Evolutionary conservation across 805 yeast genomes (phyloP).

Genomic region (Nakazawaea holstii): DNA sequence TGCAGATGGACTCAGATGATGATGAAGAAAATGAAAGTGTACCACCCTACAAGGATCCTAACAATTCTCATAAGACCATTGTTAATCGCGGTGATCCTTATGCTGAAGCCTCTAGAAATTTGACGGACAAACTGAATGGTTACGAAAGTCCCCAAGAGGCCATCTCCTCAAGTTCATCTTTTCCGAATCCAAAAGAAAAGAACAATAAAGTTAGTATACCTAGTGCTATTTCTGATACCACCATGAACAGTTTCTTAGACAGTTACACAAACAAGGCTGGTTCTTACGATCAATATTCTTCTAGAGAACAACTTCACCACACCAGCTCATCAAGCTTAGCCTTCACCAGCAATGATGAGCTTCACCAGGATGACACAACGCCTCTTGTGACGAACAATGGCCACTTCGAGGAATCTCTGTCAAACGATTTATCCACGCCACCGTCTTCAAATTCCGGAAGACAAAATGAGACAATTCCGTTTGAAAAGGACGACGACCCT

Average conservation of each 20-base stretch:
- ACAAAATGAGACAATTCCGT: no score
- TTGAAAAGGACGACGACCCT: no score
- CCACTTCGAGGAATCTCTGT: background rate
- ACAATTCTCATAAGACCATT: no score
- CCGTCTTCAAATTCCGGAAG: no score
- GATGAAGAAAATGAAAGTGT: background rate
- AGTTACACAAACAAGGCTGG: slow-evolving; percentile 3
- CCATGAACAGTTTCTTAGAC: slow-evolving; percentile 11
- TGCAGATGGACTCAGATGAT: slow-evolving; percentile 2
- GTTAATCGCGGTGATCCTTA: no score
- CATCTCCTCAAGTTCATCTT: background rate
- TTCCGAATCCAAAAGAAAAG: background rate
- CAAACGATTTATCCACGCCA: background rate
- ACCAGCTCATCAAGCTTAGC: background rate
- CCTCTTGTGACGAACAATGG: background rate
- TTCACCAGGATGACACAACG: background rate
- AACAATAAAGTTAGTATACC: background rate
- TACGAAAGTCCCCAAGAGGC: background rate
- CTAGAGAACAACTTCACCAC: background rate
- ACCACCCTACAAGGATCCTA: background rate
- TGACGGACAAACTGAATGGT: background rate
- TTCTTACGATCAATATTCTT: background rate
- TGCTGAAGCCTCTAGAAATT: background rate
- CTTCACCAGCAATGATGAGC: background rate
- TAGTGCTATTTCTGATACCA: slow-evolving; percentile 9